These are phyloP conservation scores for Backusella australiensis DNA, from an alignment of 192 early-diverging fungal genomes.

Conservation along the genomic window DNA sequence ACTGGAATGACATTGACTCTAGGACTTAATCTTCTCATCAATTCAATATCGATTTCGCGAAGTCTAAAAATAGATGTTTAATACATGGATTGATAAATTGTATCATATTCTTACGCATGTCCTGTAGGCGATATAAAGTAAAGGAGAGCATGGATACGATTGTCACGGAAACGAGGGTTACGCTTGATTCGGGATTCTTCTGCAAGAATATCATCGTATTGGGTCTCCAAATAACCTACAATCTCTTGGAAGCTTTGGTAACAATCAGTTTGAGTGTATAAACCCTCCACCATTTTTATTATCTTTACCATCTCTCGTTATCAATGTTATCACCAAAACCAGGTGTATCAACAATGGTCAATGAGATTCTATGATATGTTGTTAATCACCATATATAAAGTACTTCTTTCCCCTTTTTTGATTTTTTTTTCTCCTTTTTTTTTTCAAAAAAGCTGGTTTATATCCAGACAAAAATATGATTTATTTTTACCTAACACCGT, in stretches of 20 bases:
- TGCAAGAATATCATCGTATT: constrained; percentile 93
- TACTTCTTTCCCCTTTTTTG: not conserved
- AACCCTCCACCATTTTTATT: not conserved
- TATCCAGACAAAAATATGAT: not conserved
- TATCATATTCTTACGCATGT: constrained; percentile 58
- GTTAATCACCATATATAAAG: not conserved
- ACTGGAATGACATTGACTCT: constrained; percentile 96
- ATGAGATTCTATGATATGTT: constrained; percentile 59
- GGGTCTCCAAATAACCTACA: constrained; percentile 88
- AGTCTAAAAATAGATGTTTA: constrained; percentile 46
- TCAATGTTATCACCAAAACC: constrained; percentile 98
- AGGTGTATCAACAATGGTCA: constrained; percentile 98
- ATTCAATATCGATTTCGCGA: constrained; percentile 93
- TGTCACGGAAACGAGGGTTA: constrained; percentile 90
- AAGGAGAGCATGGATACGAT: constrained; percentile 91
- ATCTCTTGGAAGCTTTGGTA: constrained; percentile 81
- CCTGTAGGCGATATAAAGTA: constrained; percentile 99
- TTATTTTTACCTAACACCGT: constrained; percentile 77
- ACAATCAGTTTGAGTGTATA: not conserved
- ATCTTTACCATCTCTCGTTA: constrained; percentile 81
- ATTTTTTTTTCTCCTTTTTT: not conserved
- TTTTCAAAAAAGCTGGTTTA: not conserved
- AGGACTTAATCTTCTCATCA: constrained; percentile 88
- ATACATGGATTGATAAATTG: not conserved
- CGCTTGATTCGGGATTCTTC: constrained; percentile 86